Evolutionary conservation across 345 rosid species (phyloP), one percentile per base, ranked within the genome.

Genomic region (Sonneratia caseolaris): DNA sequence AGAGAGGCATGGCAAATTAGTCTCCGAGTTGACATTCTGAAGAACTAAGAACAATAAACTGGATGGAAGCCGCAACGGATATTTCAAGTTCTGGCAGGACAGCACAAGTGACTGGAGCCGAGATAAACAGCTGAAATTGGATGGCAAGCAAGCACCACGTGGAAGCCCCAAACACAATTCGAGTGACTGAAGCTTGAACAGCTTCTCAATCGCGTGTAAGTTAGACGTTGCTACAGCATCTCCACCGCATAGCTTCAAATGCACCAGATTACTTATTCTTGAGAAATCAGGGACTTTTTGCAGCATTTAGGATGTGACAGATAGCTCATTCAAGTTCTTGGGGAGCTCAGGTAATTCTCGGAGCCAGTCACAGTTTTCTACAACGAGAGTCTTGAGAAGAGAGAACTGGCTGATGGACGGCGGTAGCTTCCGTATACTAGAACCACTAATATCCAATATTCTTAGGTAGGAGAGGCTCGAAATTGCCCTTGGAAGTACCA

Each of bases 281-380:
- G 49, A 71, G 64, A 71, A 37, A 64, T 59, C 15, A 0, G 67
- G 53, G 11, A 71, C 55, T 59, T 10, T 71, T 14, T 14, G 35
- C 35, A 16, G 49, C 2, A 0, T 1, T 0, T 0, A 7, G 45
- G 67, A 59, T 37, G 5, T 71, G 36, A 59, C 27, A 36, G 19
- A 14, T 14, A 71, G 47, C 36, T 43, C 42, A 24, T 5, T 36
- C 57, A 69, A 32, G 59, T 62, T 19, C 5, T 37, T 3, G 6
- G 72, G 72, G 51, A 69, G 72, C 72, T 51, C 64, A 24, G 62
- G 62, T 16, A 49, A 32, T 27, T 69, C 38, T 19, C 0, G 45
- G 5, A 69, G 61, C 14, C n/a, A 14, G 43, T 9, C 16, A 11
- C 59, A 45, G 14, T 35, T 19, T 51, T 45, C 18, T 32, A 71